Base-by-base conservation (phyloP, 2,329 filamentous ascomycete species). In the Sclerotinia sclerotiorum region DNA sequence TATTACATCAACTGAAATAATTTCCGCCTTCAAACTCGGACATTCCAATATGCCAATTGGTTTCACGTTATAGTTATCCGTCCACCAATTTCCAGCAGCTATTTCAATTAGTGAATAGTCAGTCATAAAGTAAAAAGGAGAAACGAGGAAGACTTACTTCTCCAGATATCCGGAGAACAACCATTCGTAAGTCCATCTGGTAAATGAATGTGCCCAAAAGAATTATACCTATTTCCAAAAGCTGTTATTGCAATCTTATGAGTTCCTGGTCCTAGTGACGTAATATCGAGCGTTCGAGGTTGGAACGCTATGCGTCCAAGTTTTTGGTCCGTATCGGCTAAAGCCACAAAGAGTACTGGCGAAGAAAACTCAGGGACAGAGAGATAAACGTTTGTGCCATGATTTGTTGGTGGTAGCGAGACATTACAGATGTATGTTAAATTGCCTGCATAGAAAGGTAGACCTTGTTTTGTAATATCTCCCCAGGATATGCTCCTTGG, bases 361-460 rank as follows among this genome's bases (percentile, higher is more conserved):
- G 69, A 71, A 15, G 71, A 72, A 60, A 76, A 77, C 15, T 71
- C 27, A 24, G 44, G 27, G 27, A 39, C 2, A 8, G 61, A 64
- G 21, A 64, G 63, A 58, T 66, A 24, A 27, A 55, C 6, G 27
- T 17, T 44, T 39, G 19, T 42, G 4, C n/a, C n/a, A 27, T 5
- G 32, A 13, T 6, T n/a, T 19, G n/a, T 42, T n/a, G 13, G 69
- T 46, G 42, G 70, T 56, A 54, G 57, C 49, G 54, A 72, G 67
- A 27, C 11, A 60, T 64, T 65, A 70, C 5, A 75, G 55, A 64
- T 44, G 46, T 77, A 77, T 5, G 65, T 72, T 2, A 77, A 48
- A 49, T 77, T 76, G 7, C 76, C 76, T 24, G 70, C 75, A 54
- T 77, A 77, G 60, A 77, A 77, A 24, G 75, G 76, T 2, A 76